A percentile compares a stretch with the other conserved stretches of the same genome.
phyloP scores from a whole-genome alignment of 768 basidiomycete species.

The Lyophyllum semitale region DNA sequence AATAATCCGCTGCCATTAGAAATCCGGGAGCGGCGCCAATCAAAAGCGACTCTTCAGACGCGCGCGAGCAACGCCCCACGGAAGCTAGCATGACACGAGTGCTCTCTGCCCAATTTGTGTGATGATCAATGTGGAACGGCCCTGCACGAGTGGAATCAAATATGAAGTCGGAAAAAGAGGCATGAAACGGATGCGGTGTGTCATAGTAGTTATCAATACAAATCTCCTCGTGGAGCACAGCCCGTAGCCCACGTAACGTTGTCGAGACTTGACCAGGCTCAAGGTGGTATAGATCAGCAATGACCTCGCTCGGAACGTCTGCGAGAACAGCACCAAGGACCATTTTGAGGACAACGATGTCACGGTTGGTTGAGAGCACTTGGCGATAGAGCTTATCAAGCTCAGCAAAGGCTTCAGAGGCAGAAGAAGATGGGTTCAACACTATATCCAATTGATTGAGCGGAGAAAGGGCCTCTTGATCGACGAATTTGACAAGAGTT shows the following conservation, averaged over 20 bases:
- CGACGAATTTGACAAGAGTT: not conserved
- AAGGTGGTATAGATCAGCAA: not conserved
- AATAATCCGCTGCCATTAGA: not conserved
- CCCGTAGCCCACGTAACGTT: not conserved
- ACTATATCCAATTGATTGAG: not conserved
- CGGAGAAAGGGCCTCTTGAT: constrained; percentile 1
- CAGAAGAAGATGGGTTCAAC: not conserved
- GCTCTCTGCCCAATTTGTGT: not conserved
- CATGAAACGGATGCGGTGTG: not conserved
- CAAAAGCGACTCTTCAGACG: not conserved
- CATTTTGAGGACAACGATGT: not conserved
- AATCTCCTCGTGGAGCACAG: not conserved
- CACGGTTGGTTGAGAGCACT: not conserved
- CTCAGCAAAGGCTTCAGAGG: not conserved
- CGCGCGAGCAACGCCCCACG: not conserved
- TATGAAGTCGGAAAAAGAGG: not conserved
- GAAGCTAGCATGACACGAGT: not conserved
- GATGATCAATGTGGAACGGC: not conserved
- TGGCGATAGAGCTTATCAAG: not conserved
- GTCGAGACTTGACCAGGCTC: not conserved
- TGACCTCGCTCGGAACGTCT: not conserved
- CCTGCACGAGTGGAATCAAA: not conserved
- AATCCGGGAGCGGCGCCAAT: too few species aligned
- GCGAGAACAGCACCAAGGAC: not conserved
- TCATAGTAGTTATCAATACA: not conserved